phyloP scores from a whole-genome alignment of 352 stramenopile species.

The Phytophthora hybrid region DNA sequence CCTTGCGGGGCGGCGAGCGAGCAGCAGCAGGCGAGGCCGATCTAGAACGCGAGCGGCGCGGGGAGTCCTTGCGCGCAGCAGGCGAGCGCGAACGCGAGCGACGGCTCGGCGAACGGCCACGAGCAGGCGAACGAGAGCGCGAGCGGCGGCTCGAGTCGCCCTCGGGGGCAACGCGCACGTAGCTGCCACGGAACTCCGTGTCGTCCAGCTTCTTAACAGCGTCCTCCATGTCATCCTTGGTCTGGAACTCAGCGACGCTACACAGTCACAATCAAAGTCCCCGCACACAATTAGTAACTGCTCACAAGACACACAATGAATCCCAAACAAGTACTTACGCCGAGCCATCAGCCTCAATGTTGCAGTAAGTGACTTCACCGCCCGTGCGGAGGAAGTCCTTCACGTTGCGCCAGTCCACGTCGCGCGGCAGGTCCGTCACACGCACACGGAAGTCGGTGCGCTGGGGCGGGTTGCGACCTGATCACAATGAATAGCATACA shows the following conservation, averaged over 20 bases:
- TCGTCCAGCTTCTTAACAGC: slow-evolving; percentile 88
- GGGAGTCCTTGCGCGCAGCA: slow-evolving; percentile 65
- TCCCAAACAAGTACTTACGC: slow-evolving; percentile 56
- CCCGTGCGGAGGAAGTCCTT: slow-evolving; percentile 89
- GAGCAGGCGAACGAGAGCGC: slow-evolving; percentile 70
- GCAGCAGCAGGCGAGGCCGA: slow-evolving; percentile 65
- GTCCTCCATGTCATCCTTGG: slow-evolving; percentile 86
- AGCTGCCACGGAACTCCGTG: slow-evolving; percentile 89
- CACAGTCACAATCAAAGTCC: slow-evolving; percentile 9
- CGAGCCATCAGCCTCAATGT: slow-evolving; percentile 84
- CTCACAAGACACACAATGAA: background rate
- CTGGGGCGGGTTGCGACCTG: slow-evolving; percentile 75
- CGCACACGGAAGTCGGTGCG: slow-evolving; percentile 81
- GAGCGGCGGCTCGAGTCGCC: slow-evolving; percentile 48
- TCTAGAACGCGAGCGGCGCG: slow-evolving; percentile 71
- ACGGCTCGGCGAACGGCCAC: slow-evolving; percentile 61
- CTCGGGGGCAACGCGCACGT: slow-evolving; percentile 75
- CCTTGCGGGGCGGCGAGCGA: slow-evolving; percentile 70
- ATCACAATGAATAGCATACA: slow-evolving; percentile 7
- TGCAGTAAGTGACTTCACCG: slow-evolving; percentile 88
- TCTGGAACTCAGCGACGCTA: slow-evolving; percentile 84
- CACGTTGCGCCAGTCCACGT: slow-evolving; percentile 87
- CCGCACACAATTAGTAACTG: background rate
- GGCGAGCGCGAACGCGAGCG: slow-evolving; percentile 80
- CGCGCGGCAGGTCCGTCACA: slow-evolving; percentile 80